phyloP scores from a whole-genome alignment of 208 protist genomes.

The Leishmania tarentolae region DNA sequence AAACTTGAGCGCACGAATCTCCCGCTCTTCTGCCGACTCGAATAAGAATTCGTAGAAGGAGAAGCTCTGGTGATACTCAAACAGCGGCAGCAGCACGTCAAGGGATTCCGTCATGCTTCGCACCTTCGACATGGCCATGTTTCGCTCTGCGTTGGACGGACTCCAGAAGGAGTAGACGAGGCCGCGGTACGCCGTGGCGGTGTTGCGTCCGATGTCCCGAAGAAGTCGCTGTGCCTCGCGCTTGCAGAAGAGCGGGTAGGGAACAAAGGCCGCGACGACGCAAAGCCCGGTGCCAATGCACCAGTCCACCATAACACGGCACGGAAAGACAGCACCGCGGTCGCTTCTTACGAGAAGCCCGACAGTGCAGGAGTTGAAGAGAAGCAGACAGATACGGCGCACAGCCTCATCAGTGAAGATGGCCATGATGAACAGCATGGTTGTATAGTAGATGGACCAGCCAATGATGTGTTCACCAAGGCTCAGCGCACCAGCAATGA shows the following conservation, averaged over 20 bases:
- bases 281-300: constrained; percentile 79
- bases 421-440: constrained; percentile 81
- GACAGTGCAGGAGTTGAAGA: constrained; percentile 88
- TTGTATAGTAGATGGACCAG: constrained; percentile 83
- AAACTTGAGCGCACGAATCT: constrained; percentile 69
- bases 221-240: constrained; percentile 56
- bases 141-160: constrained; percentile 79
- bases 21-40: constrained; percentile 63
- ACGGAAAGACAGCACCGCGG: constrained; percentile 50
- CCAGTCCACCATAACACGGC: constrained; percentile 87
- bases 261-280: constrained; percentile 70
- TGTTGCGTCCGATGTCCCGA: constrained; percentile 58
- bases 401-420: constrained; percentile 71
- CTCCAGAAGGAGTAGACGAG: constrained; percentile 88
- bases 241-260: constrained; percentile 82
- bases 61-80: constrained; percentile 67
- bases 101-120: constrained; percentile 67
- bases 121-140: constrained; percentile 88
- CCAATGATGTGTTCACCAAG: constrained; percentile 62
- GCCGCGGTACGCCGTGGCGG: constrained; percentile 66
- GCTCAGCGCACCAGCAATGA: constrained; percentile 60
- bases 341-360: constrained; percentile 52
- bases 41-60: constrained; percentile 87
- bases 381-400: constrained; percentile 81
- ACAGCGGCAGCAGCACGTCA: constrained; percentile 57